These are phyloP conservation scores for Pontederia crassipes DNA, from an alignment of 176 grass and related monocot genomes.

Conservation along the genomic window DNA sequence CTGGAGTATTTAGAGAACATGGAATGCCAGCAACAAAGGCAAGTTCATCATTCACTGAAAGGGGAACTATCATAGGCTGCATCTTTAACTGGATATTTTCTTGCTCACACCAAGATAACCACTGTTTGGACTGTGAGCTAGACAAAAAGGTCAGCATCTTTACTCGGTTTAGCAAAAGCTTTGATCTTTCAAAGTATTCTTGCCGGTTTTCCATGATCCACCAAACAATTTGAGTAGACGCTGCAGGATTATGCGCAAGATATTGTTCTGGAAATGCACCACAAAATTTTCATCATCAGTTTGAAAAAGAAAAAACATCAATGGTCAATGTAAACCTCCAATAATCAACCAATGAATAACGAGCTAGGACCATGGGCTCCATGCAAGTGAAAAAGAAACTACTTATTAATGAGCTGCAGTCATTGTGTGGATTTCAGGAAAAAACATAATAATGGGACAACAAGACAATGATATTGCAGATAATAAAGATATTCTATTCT, in stretches of 20 bases:
- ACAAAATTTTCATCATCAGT: not conserved
- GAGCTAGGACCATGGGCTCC: no score
- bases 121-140: constrained; percentile 26
- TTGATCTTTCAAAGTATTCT: constrained; percentile 44
- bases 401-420: no score
- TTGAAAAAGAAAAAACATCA: not conserved
- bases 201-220: constrained; percentile 52
- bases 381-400: no score
- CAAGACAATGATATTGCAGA: not conserved
- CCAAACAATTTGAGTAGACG: constrained; percentile 32
- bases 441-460: not conserved
- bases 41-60: constrained; percentile 44
- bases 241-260: constrained; percentile 26
- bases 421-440: no score
- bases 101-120: constrained; percentile 38
- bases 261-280: constrained; percentile 30
- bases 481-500: not conserved
- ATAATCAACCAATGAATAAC: no score
- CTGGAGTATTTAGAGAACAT: constrained; percentile 31
- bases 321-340: not conserved
- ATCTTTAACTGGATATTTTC: constrained; percentile 33
- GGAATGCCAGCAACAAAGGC: constrained; percentile 40
- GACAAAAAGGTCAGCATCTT: constrained; percentile 41
- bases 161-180: constrained; percentile 29
- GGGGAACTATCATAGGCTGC: constrained; percentile 33